Evolutionary conservation across 2,329 filamentous ascomycete genomes (phyloP), one percentile per base, ranked within the genome.

Genomic region (Tolypocladium nubicola): DNA sequence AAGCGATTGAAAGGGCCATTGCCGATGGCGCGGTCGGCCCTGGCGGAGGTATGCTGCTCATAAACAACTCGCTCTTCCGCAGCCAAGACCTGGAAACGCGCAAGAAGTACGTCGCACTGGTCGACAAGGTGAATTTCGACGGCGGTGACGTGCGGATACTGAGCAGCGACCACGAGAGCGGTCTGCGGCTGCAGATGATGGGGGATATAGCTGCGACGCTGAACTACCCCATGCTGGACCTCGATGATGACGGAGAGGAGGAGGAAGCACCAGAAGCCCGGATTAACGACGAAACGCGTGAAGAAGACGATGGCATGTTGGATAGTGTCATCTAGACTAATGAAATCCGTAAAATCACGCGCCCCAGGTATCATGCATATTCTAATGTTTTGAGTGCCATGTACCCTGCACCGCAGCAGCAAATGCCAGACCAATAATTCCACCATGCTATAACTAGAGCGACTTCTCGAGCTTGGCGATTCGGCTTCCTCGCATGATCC

Each of bases 141-240:
- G 94, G 93, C 6, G 94, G 93, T 1, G 91, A 97, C 62, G 89
- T 90, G 1, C 79, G 89, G 56, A 83, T 97, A n/a, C 74, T 97
- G 35, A 97, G 93, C 71, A 92, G 89, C 65, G 88, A 95, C 67
- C 93, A 97, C 71, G 93, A 97, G 75, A 97, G 92, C 70, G 94
- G 94, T 1, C 87, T 88, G 74, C 79, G 91, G 59, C 73, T 99
- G 16, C 89, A 92, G 63, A 88, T 86, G 14, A 71, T 97, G 59
- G 92, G 94, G 1, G 89, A 91, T 21, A 87, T 99, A 60, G 94
- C 93, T 19, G 91, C 91, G 1, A 87, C 97, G 35, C 75, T 97
- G 61, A 97, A 93, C 14, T 99, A 92, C 69, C 92, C 94, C 0
- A 80, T 97, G 41, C 75, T 83, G 21, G 91, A 95, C 63, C 76